Base-by-base conservation (phyloP, 108 stramenopile species). In the Cylindrotheca fusiformis region DNA sequence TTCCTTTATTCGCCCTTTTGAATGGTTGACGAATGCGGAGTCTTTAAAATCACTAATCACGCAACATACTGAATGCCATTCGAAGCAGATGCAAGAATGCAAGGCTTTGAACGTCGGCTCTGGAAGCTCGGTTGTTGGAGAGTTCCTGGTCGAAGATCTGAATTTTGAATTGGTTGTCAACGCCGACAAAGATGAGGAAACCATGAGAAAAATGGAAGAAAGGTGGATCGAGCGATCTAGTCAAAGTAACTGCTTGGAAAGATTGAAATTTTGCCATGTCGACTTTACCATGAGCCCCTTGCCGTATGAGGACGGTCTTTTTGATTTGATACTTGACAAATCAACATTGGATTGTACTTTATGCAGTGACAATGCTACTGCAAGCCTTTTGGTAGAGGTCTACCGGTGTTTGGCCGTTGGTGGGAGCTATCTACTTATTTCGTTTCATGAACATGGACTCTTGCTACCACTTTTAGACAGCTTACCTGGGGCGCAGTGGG, bases 261-360 rank as follows among this genome's bases (percentile, higher is more conserved):
- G 58, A 52, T 50, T 58, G 41, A 24, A 59, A 41, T 57, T 66
- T n/a, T 8, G 18, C 23, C 31, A 46, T 29, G 26, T 58, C 26
- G 66, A 73, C 53, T 71, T 74, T 56, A 18, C 76, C 58, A 20
- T 74, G 51, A 76, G 75, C 36, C 24, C 48, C 45, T 58, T 58
- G 6, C 41, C 54, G 31, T 30, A 52, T 21, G 36, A 24, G 31
- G 65, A 67, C 30, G 72, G 67, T 41, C 73, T 53, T 3, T 85
- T 89, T 65, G 82, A 87, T 52, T 52, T 93, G 44, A 73, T 90
- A 0, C 29, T 93, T 1, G 92, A 93, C 77, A 93, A 93, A 67
- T 80, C 81, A 14, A 93, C 92, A 0, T 55, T 93, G 63, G 92
- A 93, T 72, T 90, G 88, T 65, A 76, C 84, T 18, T 45, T 93